These are phyloP conservation scores for Exophiala spinifera DNA, from an alignment of 2,329 filamentous ascomycete genomes.

Conservation along the genomic window DNA sequence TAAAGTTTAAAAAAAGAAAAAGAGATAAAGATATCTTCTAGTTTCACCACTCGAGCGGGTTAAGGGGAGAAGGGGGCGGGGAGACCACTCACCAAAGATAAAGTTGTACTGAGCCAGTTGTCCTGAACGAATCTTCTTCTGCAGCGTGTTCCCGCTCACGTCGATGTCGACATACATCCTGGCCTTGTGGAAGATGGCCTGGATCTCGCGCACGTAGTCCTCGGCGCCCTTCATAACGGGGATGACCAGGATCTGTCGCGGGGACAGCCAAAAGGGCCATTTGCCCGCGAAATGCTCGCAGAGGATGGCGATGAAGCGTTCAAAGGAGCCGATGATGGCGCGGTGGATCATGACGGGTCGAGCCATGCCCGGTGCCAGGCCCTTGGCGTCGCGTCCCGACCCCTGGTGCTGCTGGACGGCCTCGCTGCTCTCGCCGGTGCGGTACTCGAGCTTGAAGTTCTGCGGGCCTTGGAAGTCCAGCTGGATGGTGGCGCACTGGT, in stretches of 20 bases:
- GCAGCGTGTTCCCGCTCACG: slow-evolving; percentile 48
- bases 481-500: slow-evolving; percentile 91
- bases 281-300: slow-evolving; percentile 52
- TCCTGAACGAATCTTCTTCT: slow-evolving; percentile 51
- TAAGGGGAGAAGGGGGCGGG: no score
- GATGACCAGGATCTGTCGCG: slow-evolving; percentile 49
- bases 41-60: no score
- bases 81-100: slow-evolving; percentile 48
- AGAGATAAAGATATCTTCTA: no score
- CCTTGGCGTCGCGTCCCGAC: slow-evolving; percentile 34
- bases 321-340: slow-evolving; percentile 51
- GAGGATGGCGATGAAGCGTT: slow-evolving; percentile 51
- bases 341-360: slow-evolving; percentile 52
- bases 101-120: slow-evolving; percentile 52
- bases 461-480: slow-evolving; percentile 82
- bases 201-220: slow-evolving; percentile 49
- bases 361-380: slow-evolving; percentile 42
- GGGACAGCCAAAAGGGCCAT: slow-evolving; percentile 54
- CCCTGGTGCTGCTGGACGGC: slow-evolving; percentile 35
- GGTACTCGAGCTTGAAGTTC: slow-evolving; percentile 85
- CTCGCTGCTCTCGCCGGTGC: slow-evolving; percentile 65
- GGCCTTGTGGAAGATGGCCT: slow-evolving; percentile 43
- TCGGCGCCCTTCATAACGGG: slow-evolving; percentile 50
- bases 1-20: no score
- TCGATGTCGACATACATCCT: slow-evolving; percentile 50